A percentile compares a stretch with the other conserved stretches of the same genome.
These are phyloP conservation scores for Begonia fuchsioides DNA, from an alignment of 306 rosid genomes.

Conservation along the genomic window DNA sequence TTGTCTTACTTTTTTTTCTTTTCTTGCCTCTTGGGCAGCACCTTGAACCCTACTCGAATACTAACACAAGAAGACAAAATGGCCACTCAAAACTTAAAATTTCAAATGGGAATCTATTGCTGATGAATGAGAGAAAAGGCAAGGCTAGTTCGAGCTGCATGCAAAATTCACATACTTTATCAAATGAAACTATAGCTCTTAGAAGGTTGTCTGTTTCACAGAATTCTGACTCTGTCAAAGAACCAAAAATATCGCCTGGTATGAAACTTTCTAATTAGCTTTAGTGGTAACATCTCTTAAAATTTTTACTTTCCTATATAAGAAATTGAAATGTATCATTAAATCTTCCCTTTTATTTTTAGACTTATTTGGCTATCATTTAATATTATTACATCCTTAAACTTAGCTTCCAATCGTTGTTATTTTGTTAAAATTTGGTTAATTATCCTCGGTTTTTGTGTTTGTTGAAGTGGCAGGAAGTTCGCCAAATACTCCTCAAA, in stretches of 20 bases:
- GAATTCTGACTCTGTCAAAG: constrained; percentile 69
- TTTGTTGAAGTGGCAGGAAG: constrained; percentile 76
- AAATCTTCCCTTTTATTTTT: too few species aligned
- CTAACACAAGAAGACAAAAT: constrained; percentile 46
- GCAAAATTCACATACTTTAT: constrained; percentile 59
- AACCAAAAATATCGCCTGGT: constrained; percentile 67
- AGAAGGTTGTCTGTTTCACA: constrained; percentile 90
- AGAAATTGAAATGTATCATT: too few species aligned
- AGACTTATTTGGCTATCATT: too few species aligned
- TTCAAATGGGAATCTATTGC: constrained; percentile 4
- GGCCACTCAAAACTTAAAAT: constrained; percentile 72
- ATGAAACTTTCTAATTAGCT: constrained; percentile 14
- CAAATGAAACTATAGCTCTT: constrained; percentile 72
- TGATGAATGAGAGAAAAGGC: constrained; percentile 40
- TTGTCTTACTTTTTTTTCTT: constrained; percentile 10
- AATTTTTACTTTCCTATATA: too few species aligned
- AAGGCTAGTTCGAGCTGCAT: constrained; percentile 40
- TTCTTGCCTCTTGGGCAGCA: constrained; percentile 44
- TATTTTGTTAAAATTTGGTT: constrained; percentile 1
- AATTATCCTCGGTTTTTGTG: background rate
- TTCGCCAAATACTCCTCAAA: constrained; percentile 88
- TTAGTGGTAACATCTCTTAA: too few species aligned
- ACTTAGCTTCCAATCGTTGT: background rate
- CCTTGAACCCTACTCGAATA: constrained; percentile 66
- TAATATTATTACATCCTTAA: too few species aligned